Evolutionary conservation across 805 yeast genomes (phyloP).

Genomic region (Kluyveromyces starmeri): DNA sequence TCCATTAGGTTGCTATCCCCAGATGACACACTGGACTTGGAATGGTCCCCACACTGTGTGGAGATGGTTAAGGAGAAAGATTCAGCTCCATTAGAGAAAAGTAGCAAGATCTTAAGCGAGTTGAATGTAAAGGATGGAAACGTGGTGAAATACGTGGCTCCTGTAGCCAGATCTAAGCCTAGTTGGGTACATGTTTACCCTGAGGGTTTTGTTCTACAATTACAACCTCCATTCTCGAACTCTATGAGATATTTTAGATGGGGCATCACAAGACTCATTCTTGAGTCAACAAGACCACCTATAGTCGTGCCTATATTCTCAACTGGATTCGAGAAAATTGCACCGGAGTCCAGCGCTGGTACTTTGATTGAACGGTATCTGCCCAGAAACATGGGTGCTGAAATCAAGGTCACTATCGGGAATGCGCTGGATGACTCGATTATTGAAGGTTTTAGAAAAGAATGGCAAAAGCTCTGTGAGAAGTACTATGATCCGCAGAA

Average conservation of each 20-base stretch:
- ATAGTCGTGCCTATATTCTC: conserved; percentile 79
- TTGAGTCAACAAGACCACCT: conserved; percentile 80
- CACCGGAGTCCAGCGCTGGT: conserved; percentile 62
- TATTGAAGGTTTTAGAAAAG: conserved; percentile 51
- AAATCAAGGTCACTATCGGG: conserved; percentile 64
- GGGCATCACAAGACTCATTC: conserved; percentile 80
- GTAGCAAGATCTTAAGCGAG: conserved; percentile 6
- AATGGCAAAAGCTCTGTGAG: conserved; percentile 59
- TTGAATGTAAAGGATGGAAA: conserved; percentile 7
- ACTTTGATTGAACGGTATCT: conserved; percentile 46
- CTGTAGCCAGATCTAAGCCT: conserved; percentile 53
- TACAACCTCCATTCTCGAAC: conserved; percentile 66
- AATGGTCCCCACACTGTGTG: conserved; percentile 28
- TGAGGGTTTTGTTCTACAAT: conserved; percentile 86
- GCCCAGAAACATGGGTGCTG: conserved; percentile 58
- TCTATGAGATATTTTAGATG: conserved; percentile 94
- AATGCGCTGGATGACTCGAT: conserved; percentile 52
- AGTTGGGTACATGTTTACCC: conserved; percentile 95
- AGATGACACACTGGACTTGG: conserved; percentile 48
- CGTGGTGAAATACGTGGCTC: conserved; percentile 33
- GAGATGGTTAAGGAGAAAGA: not conserved
- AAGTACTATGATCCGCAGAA: conserved; percentile 42
- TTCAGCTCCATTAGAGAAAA: conserved; percentile 3
- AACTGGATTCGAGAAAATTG: conserved; percentile 77
- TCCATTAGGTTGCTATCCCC: conserved; percentile 72